These are phyloP conservation scores for Boechera divaricarpa DNA, from an alignment of 345 rosid genomes.

Conservation along the genomic window DNA sequence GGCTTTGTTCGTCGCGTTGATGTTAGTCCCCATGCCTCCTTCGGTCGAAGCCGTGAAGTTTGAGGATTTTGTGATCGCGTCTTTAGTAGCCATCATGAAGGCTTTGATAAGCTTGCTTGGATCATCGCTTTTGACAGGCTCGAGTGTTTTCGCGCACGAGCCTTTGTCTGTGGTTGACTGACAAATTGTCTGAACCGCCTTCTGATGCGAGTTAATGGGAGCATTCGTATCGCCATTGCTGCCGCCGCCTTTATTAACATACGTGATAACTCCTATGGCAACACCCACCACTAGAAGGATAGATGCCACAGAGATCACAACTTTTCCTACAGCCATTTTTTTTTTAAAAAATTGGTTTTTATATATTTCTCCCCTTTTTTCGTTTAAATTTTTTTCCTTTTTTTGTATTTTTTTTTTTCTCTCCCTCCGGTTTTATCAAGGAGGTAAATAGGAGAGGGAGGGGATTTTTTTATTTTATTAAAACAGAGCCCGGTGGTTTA, in stretches of 20 bases:
- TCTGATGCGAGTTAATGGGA: constrained; percentile 43
- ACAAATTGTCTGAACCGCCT: constrained; percentile 54
- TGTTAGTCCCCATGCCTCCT: constrained; percentile 33
- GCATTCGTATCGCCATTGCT: background rate
- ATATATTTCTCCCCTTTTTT: constrained; percentile 11
- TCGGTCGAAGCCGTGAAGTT: constrained; percentile 49
- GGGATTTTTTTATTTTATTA: constrained; percentile 13
- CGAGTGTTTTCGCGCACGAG: constrained; percentile 57
- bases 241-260: background rate
- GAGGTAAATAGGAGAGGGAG: constrained; percentile 43
- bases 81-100: constrained; percentile 45
- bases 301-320: constrained; percentile 49
- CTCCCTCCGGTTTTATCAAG: constrained; percentile 46
- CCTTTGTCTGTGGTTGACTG: constrained; percentile 53
- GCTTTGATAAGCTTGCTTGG: constrained; percentile 60
- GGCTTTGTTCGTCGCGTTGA: constrained; percentile 33
- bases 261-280: constrained; percentile 48
- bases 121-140: constrained; percentile 49
- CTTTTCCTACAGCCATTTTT: constrained; percentile 45
- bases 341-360: background rate
- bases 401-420: constrained; percentile 1
- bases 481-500: constrained; percentile 31
- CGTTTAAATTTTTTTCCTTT: background rate
- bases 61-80: constrained; percentile 47
- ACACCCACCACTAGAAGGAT: constrained; percentile 56